Percentiles rank a stretch among this genome's conserved stretches.
Evolutionary conservation across 176 grass and related monocot genomes (phyloP).

Genomic region (Zea luxurians): DNA sequence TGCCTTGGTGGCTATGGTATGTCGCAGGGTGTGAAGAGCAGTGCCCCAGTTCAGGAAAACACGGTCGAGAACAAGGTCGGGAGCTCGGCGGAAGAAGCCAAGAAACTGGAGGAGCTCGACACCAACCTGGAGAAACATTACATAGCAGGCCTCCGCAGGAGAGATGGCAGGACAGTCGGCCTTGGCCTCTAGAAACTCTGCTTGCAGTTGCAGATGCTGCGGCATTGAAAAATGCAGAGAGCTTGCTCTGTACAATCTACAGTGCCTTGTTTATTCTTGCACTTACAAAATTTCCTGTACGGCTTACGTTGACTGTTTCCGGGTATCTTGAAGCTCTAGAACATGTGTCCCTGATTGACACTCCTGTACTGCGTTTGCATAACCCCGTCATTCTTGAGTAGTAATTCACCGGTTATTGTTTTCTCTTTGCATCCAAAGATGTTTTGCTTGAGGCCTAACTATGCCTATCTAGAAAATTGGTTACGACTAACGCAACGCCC

Average conservation of each 20-base stretch:
- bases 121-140: conserved; percentile 96
- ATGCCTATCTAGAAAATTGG: too few species aligned
- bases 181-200: conserved; percentile 67
- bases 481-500: too few species aligned
- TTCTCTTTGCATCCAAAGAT: background rate
- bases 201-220: conserved; percentile 2
- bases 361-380: background rate
- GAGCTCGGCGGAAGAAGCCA: conserved; percentile 48
- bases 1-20: conserved; percentile 94
- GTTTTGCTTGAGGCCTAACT: background rate
- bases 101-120: conserved; percentile 86
- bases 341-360: background rate
- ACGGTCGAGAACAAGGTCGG: conserved; percentile 40
- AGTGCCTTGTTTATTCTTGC: conserved; percentile 8
- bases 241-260: conserved; percentile 18
- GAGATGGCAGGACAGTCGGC: conserved; percentile 91
- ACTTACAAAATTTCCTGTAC: background rate
- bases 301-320: conserved; percentile 1
- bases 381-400: background rate
- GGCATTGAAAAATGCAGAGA: background rate
- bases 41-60: conserved; percentile 38
- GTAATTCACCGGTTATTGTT: background rate
- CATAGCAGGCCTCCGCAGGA: conserved; percentile 78
- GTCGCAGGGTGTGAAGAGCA: conserved; percentile 90
- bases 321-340: conserved; percentile 16